Conservation (phyloP, 495 filamentous ascomycete species). For the Penicillium silybi region DNA sequence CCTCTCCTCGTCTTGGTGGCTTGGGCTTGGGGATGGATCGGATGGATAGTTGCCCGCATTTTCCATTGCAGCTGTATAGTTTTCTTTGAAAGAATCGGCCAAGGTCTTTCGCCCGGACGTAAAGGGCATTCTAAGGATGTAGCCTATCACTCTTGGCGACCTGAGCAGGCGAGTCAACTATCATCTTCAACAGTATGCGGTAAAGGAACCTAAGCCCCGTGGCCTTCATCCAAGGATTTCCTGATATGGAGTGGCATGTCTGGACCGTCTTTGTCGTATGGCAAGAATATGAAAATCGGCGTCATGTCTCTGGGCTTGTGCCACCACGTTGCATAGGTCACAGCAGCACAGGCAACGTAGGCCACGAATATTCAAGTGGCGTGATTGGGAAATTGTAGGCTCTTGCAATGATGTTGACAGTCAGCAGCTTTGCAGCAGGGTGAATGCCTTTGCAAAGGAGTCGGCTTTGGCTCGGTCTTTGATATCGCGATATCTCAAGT, state of each 20-base stretch:
- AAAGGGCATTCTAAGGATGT: too few species aligned
- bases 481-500: constrained; percentile 8
- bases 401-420: background rate
- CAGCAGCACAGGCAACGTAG: too few species aligned
- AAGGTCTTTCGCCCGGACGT: too few species aligned
- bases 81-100: too few species aligned
- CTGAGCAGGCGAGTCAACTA: too few species aligned
- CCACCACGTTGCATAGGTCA: constrained; percentile 7
- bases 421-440: constrained; percentile 8
- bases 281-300: constrained; percentile 3
- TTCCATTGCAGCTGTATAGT: too few species aligned
- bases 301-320: constrained; percentile 14
- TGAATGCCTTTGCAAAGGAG: constrained; percentile 12
- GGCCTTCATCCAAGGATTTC: background rate
- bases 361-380: too few species aligned
- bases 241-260: background rate
- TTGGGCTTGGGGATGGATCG: too few species aligned
- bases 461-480: constrained; percentile 13
- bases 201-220: background rate
- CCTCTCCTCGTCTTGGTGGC: too few species aligned
- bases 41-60: too few species aligned
- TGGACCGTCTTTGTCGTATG: background rate
- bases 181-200: background rate
- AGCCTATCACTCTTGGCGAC: too few species aligned
- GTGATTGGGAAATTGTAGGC: too few species aligned